Evolutionary conservation across 805 yeast genomes (phyloP).

Genomic region (Wickerhamiella hasegawae): DNA sequence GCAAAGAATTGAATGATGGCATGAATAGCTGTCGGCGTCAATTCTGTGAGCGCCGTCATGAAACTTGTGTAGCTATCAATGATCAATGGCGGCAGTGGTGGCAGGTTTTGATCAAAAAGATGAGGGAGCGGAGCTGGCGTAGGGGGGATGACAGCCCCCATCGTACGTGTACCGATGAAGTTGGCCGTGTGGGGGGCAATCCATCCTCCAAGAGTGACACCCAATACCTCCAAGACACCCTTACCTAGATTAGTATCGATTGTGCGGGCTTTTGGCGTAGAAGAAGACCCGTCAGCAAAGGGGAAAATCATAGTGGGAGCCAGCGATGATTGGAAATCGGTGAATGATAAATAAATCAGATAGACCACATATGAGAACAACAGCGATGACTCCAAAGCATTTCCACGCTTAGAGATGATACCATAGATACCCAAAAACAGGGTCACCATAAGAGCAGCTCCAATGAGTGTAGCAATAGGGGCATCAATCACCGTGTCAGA

Average conservation of each 20-base stretch:
- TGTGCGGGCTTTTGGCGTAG: not conserved
- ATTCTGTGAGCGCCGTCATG: constrained; percentile 22
- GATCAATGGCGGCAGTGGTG: constrained; percentile 25
- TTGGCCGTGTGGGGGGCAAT: not conserved
- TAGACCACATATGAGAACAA: constrained; percentile 83
- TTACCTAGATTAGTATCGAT: not conserved
- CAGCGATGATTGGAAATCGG: constrained; percentile 42
- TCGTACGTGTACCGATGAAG: not conserved
- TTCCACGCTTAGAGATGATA: constrained; percentile 65
- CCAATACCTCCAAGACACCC: not conserved
- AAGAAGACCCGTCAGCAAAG: constrained; percentile 1
- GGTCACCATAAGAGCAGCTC: constrained; percentile 67
- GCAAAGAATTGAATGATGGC: constrained; percentile 28
- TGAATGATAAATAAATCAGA: constrained; percentile 83
- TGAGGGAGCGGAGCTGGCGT: not conserved
- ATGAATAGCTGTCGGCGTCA: constrained; percentile 26
- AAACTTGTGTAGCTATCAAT: constrained; percentile 24
- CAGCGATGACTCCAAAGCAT: constrained; percentile 79
- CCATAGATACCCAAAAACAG: constrained; percentile 67
- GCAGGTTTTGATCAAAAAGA: constrained; percentile 7
- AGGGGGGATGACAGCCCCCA: not conserved
- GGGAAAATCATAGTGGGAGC: constrained; percentile 8
- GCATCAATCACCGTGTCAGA: constrained; percentile 51
- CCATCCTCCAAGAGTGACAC: not conserved
- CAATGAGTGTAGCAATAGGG: constrained; percentile 66